Percentiles rank a stretch among this genome's conserved stretches.
Conservation (phyloP, 2,329 filamentous ascomycete genomes). For the Rhytidhysteron rufulum region DNA sequence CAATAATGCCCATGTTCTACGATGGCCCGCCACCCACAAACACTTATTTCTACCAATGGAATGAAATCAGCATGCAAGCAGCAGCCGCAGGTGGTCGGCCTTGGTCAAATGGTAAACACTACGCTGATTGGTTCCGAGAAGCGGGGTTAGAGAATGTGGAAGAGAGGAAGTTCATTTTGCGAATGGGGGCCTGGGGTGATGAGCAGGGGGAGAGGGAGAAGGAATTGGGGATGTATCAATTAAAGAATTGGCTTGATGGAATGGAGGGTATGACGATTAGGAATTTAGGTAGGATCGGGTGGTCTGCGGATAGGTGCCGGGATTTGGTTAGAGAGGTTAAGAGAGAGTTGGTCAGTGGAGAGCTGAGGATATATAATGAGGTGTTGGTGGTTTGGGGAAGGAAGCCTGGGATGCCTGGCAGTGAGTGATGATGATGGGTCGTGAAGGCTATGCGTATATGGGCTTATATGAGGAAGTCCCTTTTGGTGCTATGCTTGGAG, state of each 20-base stretch:
- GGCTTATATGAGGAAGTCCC: no score
- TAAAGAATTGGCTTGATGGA: background rate
- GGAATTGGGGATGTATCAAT: constrained; percentile 26
- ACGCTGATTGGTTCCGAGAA: constrained; percentile 37
- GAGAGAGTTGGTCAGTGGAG: background rate
- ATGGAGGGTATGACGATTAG: background rate
- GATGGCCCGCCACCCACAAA: constrained; percentile 8
- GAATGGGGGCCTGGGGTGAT: constrained; percentile 41
- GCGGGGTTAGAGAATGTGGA: constrained; percentile 44
- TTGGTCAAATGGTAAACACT: constrained; percentile 34
- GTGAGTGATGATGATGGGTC: no score
- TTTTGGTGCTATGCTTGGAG: no score
- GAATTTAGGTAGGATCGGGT: background rate
- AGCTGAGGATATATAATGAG: background rate
- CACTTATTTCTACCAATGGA: constrained; percentile 8
- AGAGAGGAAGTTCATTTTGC: constrained; percentile 30
- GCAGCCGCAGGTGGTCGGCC: constrained; percentile 32
- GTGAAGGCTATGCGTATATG: no score
- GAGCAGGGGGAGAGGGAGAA: constrained; percentile 43
- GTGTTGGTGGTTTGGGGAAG: background rate
- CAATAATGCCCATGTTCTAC: constrained; percentile 16
- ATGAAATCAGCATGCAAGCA: constrained; percentile 24
- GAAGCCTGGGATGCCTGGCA: background rate
- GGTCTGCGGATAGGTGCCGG: background rate
- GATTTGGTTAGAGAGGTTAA: background rate